A percentile compares a stretch with the other conserved stretches of the same genome.
These are phyloP conservation scores for Quercus agrifolia DNA, from an alignment of 306 rosid species.

Conservation along the genomic window DNA sequence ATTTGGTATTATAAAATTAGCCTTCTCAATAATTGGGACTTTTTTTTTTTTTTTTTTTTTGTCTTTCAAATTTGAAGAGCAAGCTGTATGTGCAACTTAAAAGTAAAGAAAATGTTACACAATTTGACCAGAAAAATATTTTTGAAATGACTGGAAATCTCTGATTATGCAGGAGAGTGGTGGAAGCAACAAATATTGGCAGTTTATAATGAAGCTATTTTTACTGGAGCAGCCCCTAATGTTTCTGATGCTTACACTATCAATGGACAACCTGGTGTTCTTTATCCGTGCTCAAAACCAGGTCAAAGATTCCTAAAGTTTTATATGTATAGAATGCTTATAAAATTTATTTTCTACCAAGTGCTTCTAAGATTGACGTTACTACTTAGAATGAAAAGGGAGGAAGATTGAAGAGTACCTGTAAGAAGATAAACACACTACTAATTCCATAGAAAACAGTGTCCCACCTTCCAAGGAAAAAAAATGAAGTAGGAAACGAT, in stretches of 20 bases:
- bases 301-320: background rate
- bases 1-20: slow-evolving; percentile 29
- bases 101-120: background rate
- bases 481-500: no score
- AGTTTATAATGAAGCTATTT: background rate
- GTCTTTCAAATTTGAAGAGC: no score
- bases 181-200: slow-evolving; percentile 21
- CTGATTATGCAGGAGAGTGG: slow-evolving; percentile 25
- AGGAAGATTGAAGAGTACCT: no score
- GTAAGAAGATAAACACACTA: no score
- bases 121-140: background rate
- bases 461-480: no score
- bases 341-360: no score
- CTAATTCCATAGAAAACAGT: no score
- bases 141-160: no score
- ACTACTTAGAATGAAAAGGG: no score
- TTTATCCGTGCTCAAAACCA: slow-evolving; percentile 23
- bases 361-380: no score
- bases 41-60: background rate
- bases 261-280: slow-evolving; percentile 31
- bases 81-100: background rate
- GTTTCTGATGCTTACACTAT: slow-evolving; percentile 20
- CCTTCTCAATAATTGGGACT: background rate
- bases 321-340: background rate
- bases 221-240: slow-evolving; percentile 7